These are phyloP conservation scores for Phytomonas francai DNA, from an alignment of 208 protist genomes.

Conservation along the genomic window DNA sequence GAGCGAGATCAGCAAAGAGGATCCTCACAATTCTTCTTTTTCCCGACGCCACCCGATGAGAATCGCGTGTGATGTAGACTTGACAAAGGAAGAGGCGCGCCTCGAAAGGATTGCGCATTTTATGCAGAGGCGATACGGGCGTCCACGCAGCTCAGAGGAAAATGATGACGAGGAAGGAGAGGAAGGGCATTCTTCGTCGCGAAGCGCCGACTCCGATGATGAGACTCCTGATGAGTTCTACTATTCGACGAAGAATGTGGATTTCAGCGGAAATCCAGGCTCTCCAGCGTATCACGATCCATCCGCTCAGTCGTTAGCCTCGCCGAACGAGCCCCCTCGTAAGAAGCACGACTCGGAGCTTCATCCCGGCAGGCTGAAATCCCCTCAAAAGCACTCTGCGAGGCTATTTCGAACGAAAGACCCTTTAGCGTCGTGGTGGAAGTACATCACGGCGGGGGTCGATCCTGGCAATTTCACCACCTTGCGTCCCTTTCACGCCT, in stretches of 20 bases:
- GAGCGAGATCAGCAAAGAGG: background rate
- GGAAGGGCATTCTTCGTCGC: too few species aligned
- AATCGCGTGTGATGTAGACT: background rate
- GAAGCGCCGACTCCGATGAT: too few species aligned
- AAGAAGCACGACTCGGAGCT: too few species aligned
- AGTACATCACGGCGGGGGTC: constrained; percentile 73
- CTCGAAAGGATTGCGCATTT: constrained; percentile 8
- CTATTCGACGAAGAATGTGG: too few species aligned
- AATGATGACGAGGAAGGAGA: constrained; percentile 12
- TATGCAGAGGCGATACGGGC: background rate
- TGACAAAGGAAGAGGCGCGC: constrained; percentile 10
- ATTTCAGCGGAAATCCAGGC: too few species aligned
- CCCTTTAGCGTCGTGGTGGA: constrained; percentile 63
- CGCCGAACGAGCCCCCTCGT: too few species aligned
- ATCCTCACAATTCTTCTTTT: background rate
- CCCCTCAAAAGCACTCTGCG: too few species aligned
- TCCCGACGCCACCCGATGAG: background rate
- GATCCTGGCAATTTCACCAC: constrained; percentile 30
- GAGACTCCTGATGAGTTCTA: too few species aligned
- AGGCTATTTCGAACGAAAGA: constrained; percentile 43
- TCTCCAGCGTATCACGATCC: too few species aligned
- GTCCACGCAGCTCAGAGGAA: constrained; percentile 1
- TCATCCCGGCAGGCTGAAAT: too few species aligned
- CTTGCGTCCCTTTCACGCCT: constrained; percentile 41
- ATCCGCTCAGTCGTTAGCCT: too few species aligned